Evolutionary conservation across 2,329 filamentous ascomycete species (phyloP), one percentile per base, ranked within the genome.

Genomic region (Alternaria novae-zelandiae): DNA sequence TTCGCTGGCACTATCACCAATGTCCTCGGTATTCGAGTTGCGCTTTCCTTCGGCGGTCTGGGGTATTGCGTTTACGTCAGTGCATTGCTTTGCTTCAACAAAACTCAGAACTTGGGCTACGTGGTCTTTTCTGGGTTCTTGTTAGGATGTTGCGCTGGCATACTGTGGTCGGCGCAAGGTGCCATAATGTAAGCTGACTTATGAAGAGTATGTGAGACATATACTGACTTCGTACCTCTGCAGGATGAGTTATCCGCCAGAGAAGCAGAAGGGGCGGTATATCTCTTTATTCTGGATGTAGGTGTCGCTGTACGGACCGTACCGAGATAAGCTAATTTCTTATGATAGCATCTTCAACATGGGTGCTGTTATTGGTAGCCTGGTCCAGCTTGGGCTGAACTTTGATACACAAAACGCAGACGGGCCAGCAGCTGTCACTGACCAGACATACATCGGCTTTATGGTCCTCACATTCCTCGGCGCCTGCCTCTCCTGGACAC

Each of bases 281-380:
- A 96, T 97, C 78, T 91, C 91, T 9, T 89, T 88, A 82, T 97
- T 96, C 82, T 97, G 94, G 94, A 88, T 93, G 36, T 41, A 41
- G 3, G 36, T 41, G 9, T 41, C n/a, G 15, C 36, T 17, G 15
- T 41, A 41, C 15, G 15, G 8, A 41, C 36, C n/a, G 36, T 11
- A 41, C 15, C 15, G 36, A 41, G 15, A 41, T 41, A 41, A 3
- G n/a, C 36, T 41, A n/a, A 41, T 17, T 41, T 41, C 36, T 10
- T 0, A 41, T 41, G 9, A 10, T 11, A 41, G 36, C 74, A 95
- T 97, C 74, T 97, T 97, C 85, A 97, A 97, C 80, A 81, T 94
- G 57, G 94, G 94, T 70, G 93, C 89, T 73, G 93, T 97, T 64
- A 92, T 97, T 75, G 94, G 94, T 62, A 88, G 89, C 74, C 72